These are phyloP conservation scores for Starmerella sp. DNA, from an alignment of 805 yeast genomes.

Conservation along the genomic window DNA sequence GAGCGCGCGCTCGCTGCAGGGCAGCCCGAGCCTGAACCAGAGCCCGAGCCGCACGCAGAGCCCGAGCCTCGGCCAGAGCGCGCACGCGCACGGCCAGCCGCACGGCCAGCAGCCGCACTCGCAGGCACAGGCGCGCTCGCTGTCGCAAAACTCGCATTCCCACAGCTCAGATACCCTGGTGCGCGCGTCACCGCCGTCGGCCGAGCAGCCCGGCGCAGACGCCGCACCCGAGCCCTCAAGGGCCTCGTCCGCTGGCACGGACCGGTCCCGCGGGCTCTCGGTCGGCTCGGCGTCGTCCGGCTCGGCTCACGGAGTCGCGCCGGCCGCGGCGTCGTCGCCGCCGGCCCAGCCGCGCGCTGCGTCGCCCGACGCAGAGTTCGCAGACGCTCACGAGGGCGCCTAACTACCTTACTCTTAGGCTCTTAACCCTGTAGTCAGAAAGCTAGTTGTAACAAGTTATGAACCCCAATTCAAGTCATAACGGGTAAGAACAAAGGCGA, in stretches of 20 bases:
- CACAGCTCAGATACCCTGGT: not conserved
- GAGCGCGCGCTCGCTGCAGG: not conserved
- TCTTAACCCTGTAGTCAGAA: not conserved
- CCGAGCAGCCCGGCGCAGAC: not conserved
- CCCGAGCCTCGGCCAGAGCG: not conserved
- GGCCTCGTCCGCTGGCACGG: not conserved
- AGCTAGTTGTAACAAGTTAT: too few relatives aligned
- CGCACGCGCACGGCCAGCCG: not conserved
- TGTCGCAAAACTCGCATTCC: not conserved
- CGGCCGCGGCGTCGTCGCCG: not conserved
- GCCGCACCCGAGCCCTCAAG: not conserved
- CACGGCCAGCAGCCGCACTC: not conserved
- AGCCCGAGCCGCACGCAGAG: not conserved
- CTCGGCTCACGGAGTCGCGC: not conserved
- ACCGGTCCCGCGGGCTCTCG: not conserved
- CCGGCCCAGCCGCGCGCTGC: not conserved
- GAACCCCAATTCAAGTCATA: too few relatives aligned
- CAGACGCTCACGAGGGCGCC: not conserved
- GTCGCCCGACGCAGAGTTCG: slow-evolving; percentile 1
- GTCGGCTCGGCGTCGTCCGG: not conserved
- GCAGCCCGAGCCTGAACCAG: not conserved
- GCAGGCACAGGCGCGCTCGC: not conserved
- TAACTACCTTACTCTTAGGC: not conserved
- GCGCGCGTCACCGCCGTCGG: not conserved
- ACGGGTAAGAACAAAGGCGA: too few relatives aligned